Base-by-base conservation (phyloP, 2,329 filamentous ascomycete genomes). In the Colletotrichum sp. region DNA sequence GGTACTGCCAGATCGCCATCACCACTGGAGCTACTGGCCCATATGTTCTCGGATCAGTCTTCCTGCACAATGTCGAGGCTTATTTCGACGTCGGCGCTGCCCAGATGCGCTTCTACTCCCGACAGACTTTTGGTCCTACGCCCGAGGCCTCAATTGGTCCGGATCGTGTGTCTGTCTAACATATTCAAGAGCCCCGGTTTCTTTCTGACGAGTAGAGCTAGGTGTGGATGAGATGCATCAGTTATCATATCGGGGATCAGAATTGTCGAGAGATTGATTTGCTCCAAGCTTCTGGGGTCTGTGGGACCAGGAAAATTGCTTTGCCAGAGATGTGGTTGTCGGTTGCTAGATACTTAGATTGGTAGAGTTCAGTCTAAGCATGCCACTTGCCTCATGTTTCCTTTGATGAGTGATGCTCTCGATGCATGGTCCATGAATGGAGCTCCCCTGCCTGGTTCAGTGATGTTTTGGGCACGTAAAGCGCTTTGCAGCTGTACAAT, bases 21-120 rank as follows among this genome's bases (percentile, higher is more conserved):
- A 82, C 87, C 15, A 87, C 81, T 63, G 88, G 88, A 2, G 86
- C 85, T 0, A 77, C 82, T 1, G 86, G 88, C 9, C 88, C 88
- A 8, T 90, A 87, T 73, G 87, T 90, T 28, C 79, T 91, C 36
- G 89, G 89, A 0, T 86, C 87, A 38, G 85, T 85, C 8, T 91
- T 90, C 72, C 80, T 91, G 75, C 86, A 89, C 79, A 90, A 88
- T 71, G 87, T 88, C 4, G 80, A 90, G 67, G 85, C 86, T 1
- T 87, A 90, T 1, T 89, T 88, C 78, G 87, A 89, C 74, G 81
- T 88, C 18, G 87, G 87, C 1, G 86, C 81, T 8, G 86, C 83
- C n/a, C 81, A 87, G 80, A 86, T 89, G 84, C 84, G 86, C 6
- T 87, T 89, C 80, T 87, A 87, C 48, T 73, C 71, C 55, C 78